These are phyloP conservation scores for Pseudopithomyces chartarum DNA, from an alignment of 2,329 filamentous ascomycete genomes.

Conservation along the genomic window DNA sequence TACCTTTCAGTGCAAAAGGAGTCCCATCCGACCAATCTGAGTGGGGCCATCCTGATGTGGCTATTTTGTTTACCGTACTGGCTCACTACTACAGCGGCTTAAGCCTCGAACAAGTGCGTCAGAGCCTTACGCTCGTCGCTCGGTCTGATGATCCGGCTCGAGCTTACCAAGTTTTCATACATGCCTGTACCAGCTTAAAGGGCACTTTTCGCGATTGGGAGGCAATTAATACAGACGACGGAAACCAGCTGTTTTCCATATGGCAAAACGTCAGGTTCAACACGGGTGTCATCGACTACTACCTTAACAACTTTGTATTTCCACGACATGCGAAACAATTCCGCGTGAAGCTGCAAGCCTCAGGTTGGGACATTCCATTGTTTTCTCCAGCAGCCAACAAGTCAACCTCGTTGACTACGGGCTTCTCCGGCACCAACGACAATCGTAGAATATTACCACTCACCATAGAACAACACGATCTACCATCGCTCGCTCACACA, in stretches of 20 bases:
- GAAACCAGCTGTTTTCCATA: constrained; percentile 53
- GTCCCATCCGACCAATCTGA: constrained; percentile 66
- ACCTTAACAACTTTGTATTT: constrained; percentile 68
- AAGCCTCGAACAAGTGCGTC: constrained; percentile 53
- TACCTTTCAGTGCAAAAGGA: constrained; percentile 67
- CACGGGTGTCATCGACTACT: constrained; percentile 67
- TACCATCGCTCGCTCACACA: constrained; percentile 61
- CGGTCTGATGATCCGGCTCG: constrained; percentile 59
- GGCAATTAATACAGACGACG: constrained; percentile 64
- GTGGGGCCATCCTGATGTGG: constrained; percentile 69
- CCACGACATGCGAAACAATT: constrained; percentile 69
- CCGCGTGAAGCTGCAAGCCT: constrained; percentile 64
- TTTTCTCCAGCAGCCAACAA: constrained; percentile 25
- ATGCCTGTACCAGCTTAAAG: no score
- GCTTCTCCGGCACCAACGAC: constrained; percentile 76
- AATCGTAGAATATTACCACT: constrained; percentile 63
- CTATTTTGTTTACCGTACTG: constrained; percentile 49
- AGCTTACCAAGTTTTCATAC: no score
- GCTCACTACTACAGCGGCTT: constrained; percentile 69
- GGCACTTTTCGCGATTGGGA: constrained; percentile 56
- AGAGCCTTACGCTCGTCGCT: constrained; percentile 57
- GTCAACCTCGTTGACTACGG: constrained; percentile 57
- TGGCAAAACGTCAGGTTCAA: constrained; percentile 45
- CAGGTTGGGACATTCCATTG: constrained; percentile 70
- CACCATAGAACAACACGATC: constrained; percentile 66